A percentile compares a stretch with the other conserved stretches of the same genome.
Conservation (phyloP, 2,329 filamentous ascomycete genomes). For the Anthostomella pinea region DNA sequence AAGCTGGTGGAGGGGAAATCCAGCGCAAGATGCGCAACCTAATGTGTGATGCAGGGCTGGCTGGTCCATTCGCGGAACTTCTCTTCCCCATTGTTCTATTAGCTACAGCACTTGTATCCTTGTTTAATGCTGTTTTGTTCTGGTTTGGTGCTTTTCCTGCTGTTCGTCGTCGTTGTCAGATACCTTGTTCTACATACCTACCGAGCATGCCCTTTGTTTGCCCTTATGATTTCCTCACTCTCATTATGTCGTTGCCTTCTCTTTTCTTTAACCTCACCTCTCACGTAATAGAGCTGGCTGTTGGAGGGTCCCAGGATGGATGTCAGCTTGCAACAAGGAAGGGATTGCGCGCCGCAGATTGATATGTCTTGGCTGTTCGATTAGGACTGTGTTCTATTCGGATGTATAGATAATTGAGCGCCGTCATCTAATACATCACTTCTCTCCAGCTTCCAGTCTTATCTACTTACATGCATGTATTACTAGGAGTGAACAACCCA, state of each 20-base stretch:
- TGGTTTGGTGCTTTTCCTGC: constrained; percentile 10
- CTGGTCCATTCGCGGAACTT: constrained; percentile 38
- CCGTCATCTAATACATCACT: constrained; percentile 24
- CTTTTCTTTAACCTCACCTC: constrained; percentile 14
- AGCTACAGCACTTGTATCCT: constrained; percentile 43
- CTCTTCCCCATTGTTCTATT: constrained; percentile 46
- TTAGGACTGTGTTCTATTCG: constrained; percentile 22
- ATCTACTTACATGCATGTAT: too few species aligned
- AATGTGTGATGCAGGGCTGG: constrained; percentile 39
- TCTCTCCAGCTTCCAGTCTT: constrained; percentile 12
- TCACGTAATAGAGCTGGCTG: constrained; percentile 27
- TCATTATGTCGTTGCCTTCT: constrained; percentile 18
- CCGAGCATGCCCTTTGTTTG: too few species aligned
- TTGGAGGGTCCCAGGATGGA: constrained; percentile 18
- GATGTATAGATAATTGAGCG: constrained; percentile 28
- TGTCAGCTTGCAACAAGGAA: constrained; percentile 19
- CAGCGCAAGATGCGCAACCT: constrained; percentile 31
- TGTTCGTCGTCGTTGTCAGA: constrained; percentile 39
- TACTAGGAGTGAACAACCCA: too few species aligned
- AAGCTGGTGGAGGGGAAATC: constrained; percentile 27
- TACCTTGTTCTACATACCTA: constrained; percentile 60
- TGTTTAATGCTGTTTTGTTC: constrained; percentile 36
- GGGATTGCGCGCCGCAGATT: constrained; percentile 28
- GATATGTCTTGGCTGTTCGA: constrained; percentile 22
- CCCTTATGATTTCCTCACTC: constrained; percentile 16